Base-by-base conservation (phyloP, 805 yeast species). In the Kurtzmaniella fragi region DNA sequence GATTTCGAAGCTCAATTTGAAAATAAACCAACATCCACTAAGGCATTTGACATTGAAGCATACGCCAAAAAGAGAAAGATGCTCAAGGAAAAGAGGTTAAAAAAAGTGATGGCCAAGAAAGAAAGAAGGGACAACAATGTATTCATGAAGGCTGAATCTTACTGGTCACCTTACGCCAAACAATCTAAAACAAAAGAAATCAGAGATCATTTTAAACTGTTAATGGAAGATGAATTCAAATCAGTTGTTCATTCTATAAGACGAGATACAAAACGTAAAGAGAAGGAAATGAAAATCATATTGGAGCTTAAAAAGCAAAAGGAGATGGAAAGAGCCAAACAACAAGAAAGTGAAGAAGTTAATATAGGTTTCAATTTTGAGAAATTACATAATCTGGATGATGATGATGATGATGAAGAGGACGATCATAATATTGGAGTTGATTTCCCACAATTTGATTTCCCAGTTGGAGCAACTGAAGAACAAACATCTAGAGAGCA, bases 31-130 rank as follows among this genome's bases (percentile, higher is more conserved):
- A 23, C 29, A 25, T 13, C 10, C 28, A 12, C 36, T 9, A n/a
- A 33, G 26, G 36, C 41, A 11, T 75, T 82, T 44, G 82, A 83
- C 57, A 67, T 84, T 30, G 76, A 69, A 11, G 77, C 63, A 31
- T 80, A 79, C 53, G 80, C 87, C 0, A 57, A 64, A 16, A 69
- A 68, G 29, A 62, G 87, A 38, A 45, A 68, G 13, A 55, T 51
- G 7, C 56, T 76, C 3, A 49, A 57, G 44, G 64, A 53, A 37
- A 57, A 53, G 45, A 42, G 49, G 15, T 68, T 52, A 40, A 41
- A 50, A 13, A 48, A 46, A 10, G 34, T 54, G 12, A 50, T 47
- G 16, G 37, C 42, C 3, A 53, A 50, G 33, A 42, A 52, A n/a
- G 35, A 43, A 12, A 41, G 46, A 13, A 41, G 72, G 23, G 49